phyloP scores from a whole-genome alignment of 352 stramenopile genomes.

The Globisporangium polare region DNA sequence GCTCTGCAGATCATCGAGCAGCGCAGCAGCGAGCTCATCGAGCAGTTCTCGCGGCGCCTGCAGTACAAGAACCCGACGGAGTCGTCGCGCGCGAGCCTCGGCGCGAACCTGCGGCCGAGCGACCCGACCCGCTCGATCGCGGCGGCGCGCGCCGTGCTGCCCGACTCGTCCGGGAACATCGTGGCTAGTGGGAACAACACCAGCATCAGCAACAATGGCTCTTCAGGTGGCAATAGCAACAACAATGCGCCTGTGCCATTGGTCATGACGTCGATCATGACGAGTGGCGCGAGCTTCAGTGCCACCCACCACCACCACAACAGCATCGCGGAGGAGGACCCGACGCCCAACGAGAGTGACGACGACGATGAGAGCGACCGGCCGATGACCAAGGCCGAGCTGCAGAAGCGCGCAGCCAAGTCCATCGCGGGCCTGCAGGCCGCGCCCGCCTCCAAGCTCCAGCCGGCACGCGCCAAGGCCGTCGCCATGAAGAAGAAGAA shows the following conservation, averaged over 20 bases:
- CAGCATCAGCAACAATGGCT: background rate
- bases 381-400: conserved; percentile 54
- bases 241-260: background rate
- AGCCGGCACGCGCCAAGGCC: background rate
- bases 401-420: conserved; percentile 57
- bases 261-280: conserved; percentile 5
- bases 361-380: conserved; percentile 56
- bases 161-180: conserved; percentile 19
- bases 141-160: conserved; percentile 42
- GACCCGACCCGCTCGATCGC: conserved; percentile 55
- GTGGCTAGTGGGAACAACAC: too few species aligned
- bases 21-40: conserved; percentile 74
- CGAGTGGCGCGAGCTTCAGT: conserved; percentile 10
- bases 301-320: background rate
- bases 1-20: conserved; percentile 69
- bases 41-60: conserved; percentile 66
- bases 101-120: conserved; percentile 60
- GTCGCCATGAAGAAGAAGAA: conserved; percentile 40
- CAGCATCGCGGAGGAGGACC: conserved; percentile 50
- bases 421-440: conserved; percentile 43
- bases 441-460: conserved; percentile 20
- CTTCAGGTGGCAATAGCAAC: background rate
- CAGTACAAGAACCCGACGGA: conserved; percentile 68
- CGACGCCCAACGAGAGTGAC: conserved; percentile 26
- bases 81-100: conserved; percentile 45